Evolutionary conservation across 139 green algal species (phyloP).

Genomic region (Spirogloea muscicola): DNA sequence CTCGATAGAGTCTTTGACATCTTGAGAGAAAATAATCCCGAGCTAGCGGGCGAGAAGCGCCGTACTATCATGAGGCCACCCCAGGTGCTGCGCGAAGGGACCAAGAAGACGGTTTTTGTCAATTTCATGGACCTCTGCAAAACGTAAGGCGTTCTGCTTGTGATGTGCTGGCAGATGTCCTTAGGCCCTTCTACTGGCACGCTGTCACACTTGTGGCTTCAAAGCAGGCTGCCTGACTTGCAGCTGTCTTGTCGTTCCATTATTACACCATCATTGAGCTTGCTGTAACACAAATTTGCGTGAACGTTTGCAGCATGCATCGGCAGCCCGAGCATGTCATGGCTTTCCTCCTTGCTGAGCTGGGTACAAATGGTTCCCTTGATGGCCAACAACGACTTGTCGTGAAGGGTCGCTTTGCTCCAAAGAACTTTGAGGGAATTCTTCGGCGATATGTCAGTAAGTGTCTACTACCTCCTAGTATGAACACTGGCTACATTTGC

Average conservation of each 20-base stretch:
- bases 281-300: too few relatives aligned
- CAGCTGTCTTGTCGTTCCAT: too few relatives aligned
- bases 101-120: constrained; percentile 99
- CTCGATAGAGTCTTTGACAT: constrained; percentile 93
- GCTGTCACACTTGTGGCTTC: too few relatives aligned
- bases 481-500: too few relatives aligned
- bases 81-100: constrained; percentile 92
- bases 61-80: constrained; percentile 96
- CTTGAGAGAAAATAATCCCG: constrained; percentile 90
- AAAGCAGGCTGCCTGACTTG: too few relatives aligned
- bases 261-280: too few relatives aligned
- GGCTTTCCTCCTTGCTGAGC: constrained; percentile 88
- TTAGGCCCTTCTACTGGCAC: too few relatives aligned
- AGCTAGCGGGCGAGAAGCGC: constrained; percentile 90
- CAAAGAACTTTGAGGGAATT: constrained; percentile 96
- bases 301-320: constrained; percentile 77
- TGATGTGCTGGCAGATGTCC: too few relatives aligned
- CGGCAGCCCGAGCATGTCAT: constrained; percentile 74
- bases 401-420: constrained; percentile 95
- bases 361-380: constrained; percentile 67
- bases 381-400: constrained; percentile 93
- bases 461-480: background rate
- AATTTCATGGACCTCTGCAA: constrained; percentile 99
- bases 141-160: too few relatives aligned
- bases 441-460: constrained; percentile 89